phyloP scores from a whole-genome alignment of 192 early-diverging fungal genomes.

The Pilaira anomala region DNA sequence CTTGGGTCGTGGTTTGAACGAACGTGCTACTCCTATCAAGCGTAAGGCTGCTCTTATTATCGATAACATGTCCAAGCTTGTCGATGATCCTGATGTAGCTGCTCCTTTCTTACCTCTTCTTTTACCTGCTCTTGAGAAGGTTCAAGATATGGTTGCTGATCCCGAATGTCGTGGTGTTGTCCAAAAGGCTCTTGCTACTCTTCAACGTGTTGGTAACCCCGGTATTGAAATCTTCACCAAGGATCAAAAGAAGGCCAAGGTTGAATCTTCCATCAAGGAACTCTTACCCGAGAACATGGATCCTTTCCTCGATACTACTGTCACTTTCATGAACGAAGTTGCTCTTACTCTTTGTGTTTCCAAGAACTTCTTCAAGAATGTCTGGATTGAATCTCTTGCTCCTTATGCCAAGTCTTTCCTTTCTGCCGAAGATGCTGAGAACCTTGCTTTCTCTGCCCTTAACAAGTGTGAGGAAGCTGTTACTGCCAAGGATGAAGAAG shows the following conservation, averaged over 20 bases:
- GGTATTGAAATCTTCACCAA: conserved; percentile 51
- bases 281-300: conserved; percentile 54
- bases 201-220: conserved; percentile 62
- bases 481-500: conserved; percentile 34
- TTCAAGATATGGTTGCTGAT: conserved; percentile 72
- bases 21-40: conserved; percentile 68
- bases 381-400: conserved; percentile 60
- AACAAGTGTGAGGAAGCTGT: conserved; percentile 46
- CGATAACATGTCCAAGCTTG: conserved; percentile 91
- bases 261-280: conserved; percentile 49
- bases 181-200: conserved; percentile 65
- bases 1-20: conserved; percentile 66
- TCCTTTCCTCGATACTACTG: conserved; percentile 45
- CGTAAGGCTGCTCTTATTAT: conserved; percentile 79
- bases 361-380: conserved; percentile 62
- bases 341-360: conserved; percentile 58
- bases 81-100: conserved; percentile 76
- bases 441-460: conserved; percentile 46
- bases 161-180: conserved; percentile 76
- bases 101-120: conserved; percentile 78
- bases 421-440: conserved; percentile 51
- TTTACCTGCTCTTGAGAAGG: conserved; percentile 73
- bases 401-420: conserved; percentile 58
- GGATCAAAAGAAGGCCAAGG: conserved; percentile 47
- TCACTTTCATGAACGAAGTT: conserved; percentile 59